Evolutionary conservation across 2,329 filamentous ascomycete species (phyloP).

Genomic region (Lachnum nothofagi): DNA sequence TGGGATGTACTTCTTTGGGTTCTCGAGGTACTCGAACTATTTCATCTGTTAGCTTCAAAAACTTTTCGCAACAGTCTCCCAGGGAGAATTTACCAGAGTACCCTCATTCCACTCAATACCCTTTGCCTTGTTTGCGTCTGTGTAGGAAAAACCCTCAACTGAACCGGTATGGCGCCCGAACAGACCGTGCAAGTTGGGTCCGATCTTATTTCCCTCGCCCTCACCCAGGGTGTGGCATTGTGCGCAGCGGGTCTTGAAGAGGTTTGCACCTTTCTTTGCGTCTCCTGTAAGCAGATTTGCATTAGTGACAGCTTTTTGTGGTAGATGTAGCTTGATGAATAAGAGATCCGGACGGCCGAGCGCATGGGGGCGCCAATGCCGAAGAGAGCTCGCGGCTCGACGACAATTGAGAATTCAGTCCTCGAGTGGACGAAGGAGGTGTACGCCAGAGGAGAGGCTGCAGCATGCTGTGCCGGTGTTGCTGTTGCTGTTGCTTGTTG

Average conservation of each 20-base stretch:
- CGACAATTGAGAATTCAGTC: background rate
- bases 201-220: conserved; percentile 94
- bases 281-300: conserved; percentile 59
- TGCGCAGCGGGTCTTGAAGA: conserved; percentile 98
- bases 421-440: background rate
- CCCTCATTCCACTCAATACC: conserved; percentile 82
- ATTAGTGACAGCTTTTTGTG: conserved; percentile 29
- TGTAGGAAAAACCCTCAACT: conserved; percentile 92
- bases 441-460: background rate
- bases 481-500: conserved; percentile 3
- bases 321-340: background rate
- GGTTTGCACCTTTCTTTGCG: conserved; percentile 90
- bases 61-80: background rate
- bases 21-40: conserved; percentile 96
- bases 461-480: conserved; percentile 1
- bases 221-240: conserved; percentile 97
- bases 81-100: conserved; percentile 61
- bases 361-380: conserved; percentile 16
- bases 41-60: background rate
- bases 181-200: conserved; percentile 92
- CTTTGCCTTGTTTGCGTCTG: conserved; percentile 99
- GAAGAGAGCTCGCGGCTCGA: background rate
- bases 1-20: conserved; percentile 99
- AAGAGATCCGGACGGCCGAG: conserved; percentile 1
- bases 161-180: conserved; percentile 93